Conservation (phyloP, 169 alveolate species). For the Perkinsus olseni region DNA sequence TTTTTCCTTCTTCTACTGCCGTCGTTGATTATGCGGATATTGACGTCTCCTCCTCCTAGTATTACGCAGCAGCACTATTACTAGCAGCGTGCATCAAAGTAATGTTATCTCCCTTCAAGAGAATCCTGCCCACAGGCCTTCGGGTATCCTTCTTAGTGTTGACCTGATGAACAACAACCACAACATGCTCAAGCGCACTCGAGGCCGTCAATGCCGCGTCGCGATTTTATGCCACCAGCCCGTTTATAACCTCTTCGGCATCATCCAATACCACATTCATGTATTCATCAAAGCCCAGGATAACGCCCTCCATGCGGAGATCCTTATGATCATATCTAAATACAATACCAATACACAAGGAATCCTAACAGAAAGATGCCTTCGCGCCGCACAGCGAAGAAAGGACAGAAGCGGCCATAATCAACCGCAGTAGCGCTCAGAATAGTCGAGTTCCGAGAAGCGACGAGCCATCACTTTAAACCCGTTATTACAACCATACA, state of each 20-base stretch:
- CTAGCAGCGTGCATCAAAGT: constrained; percentile 75
- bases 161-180: no score
- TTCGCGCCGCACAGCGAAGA: no score
- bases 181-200: no score
- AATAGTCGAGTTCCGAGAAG: no score
- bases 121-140: constrained; percentile 73
- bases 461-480: no score
- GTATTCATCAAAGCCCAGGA: constrained; percentile 89
- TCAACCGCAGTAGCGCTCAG: no score
- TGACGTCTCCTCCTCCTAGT: neutral
- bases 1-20: no score
- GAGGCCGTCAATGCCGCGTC: no score
- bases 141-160: constrained; percentile 71
- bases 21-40: no score
- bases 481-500: constrained; percentile 82
- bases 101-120: constrained; percentile 87
- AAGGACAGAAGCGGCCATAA: no score
- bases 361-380: no score
- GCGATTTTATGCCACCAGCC: no score
- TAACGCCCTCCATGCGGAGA: neutral
- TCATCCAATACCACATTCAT: constrained; percentile 91
- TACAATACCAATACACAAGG: neutral
- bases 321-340: neutral
- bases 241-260: constrained; percentile 61
- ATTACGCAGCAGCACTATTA: constrained; percentile 19